These are phyloP conservation scores for Candida hispaniensis DNA, from an alignment of 805 yeast genomes.

Conservation along the genomic window DNA sequence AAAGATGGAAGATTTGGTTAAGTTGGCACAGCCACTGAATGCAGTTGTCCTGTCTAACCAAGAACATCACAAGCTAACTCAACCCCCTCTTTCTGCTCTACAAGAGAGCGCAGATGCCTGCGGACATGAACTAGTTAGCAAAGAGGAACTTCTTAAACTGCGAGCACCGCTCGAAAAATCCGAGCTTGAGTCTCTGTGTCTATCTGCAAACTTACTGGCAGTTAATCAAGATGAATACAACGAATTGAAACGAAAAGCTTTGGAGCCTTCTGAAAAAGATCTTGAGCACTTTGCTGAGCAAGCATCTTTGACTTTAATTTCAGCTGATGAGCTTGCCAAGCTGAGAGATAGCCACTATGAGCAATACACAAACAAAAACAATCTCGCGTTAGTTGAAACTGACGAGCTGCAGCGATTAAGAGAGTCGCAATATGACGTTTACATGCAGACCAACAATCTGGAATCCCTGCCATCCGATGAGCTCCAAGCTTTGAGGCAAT, in stretches of 20 bases:
- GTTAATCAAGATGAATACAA: slow-evolving; percentile 21
- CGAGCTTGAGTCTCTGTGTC: slow-evolving; percentile 17
- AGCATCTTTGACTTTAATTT: slow-evolving; percentile 15
- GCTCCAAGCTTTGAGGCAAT: too few relatives aligned
- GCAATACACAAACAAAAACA: neutral
- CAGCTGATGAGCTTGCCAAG: slow-evolving; percentile 17
- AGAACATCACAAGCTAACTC: slow-evolving; percentile 18
- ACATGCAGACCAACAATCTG: neutral
- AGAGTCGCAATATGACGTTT: neutral
- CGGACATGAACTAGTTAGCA: slow-evolving; percentile 30
- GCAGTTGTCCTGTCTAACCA: slow-evolving; percentile 21
- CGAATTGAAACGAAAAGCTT: slow-evolving; percentile 19
- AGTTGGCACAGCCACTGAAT: slow-evolving; percentile 20
- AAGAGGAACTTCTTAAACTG: slow-evolving; percentile 28
- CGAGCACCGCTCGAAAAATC: slow-evolving; percentile 20
- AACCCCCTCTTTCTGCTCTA: slow-evolving; percentile 27
- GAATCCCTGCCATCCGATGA: neutral
- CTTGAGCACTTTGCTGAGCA: slow-evolving; percentile 16
- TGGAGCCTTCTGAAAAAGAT: slow-evolving; percentile 20
- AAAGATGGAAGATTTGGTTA: slow-evolving; percentile 21
- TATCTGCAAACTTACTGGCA: slow-evolving; percentile 18
- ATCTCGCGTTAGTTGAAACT: neutral
- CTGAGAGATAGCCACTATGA: slow-evolving; percentile 3
- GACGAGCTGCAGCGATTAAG: neutral
- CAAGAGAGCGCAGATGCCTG: slow-evolving; percentile 27